Percentiles rank a stretch among this genome's conserved stretches.
phyloP scores from a whole-genome alignment of 192 early-diverging fungal species.

The Kickxella alabastrina region DNA sequence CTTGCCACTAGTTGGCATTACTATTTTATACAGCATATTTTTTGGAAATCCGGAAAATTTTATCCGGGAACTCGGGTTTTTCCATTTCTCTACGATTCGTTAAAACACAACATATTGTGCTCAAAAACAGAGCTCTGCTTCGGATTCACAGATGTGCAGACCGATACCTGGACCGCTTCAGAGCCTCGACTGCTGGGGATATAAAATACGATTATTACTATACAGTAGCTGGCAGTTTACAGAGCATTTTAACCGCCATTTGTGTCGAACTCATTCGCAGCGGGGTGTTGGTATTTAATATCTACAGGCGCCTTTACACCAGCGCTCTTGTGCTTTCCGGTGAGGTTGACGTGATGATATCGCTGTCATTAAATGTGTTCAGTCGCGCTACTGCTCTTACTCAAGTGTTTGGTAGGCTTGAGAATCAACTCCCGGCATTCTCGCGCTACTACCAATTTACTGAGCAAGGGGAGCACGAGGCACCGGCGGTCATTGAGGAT shows the following conservation, averaged over 20 bases:
- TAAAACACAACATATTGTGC: too few species aligned
- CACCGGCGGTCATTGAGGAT: slow-evolving; percentile 55
- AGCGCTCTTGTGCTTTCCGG: background rate
- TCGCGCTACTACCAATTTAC: background rate
- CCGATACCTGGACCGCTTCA: too few species aligned
- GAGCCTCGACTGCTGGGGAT: too few species aligned
- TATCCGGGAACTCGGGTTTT: too few species aligned
- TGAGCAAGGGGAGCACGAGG: slow-evolving; percentile 43
- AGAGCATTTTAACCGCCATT: too few species aligned
- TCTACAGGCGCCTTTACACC: background rate
- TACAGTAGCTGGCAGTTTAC: too few species aligned
- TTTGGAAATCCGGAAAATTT: too few species aligned
- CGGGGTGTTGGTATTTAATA: background rate
- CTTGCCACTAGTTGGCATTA: background rate
- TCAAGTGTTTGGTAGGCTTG: background rate
- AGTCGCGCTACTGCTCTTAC: background rate
- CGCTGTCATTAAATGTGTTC: background rate
- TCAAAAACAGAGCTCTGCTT: too few species aligned
- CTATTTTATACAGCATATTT: background rate
- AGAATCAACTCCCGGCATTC: background rate
- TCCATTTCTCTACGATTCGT: background rate
- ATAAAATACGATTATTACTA: too few species aligned
- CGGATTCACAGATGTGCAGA: too few species aligned
- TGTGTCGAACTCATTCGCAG: background rate
- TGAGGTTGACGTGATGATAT: background rate